phyloP scores from a whole-genome alignment of 176 grass and related monocot species.

The Triticum turgidum region DNA sequence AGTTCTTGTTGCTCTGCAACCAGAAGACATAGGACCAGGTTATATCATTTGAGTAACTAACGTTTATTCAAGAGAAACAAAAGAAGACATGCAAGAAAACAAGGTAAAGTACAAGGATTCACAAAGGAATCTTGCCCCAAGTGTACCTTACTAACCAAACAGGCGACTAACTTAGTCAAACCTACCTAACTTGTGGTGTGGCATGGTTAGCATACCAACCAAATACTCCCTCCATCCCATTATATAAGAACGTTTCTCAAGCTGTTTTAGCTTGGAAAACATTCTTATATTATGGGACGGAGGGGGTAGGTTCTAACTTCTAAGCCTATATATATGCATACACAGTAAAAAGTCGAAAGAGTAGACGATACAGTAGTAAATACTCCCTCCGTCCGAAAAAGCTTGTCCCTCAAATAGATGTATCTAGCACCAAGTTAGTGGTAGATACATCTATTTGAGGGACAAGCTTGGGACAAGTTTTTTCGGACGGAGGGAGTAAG shows the following conservation, averaged over 20 bases:
- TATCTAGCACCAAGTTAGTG: no score
- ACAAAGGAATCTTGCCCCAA: neutral
- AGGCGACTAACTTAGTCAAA: neutral
- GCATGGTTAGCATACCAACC: no score
- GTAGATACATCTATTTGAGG: no score
- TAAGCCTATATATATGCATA: neutral
- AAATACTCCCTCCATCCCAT: no score
- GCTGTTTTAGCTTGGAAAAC: no score
- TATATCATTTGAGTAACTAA: conserved; percentile 21
- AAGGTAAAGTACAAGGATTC: conserved; percentile 11
- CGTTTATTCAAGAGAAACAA: conserved; percentile 16
- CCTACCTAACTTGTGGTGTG: no score
- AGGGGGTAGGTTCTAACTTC: neutral
- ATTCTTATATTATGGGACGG: no score
- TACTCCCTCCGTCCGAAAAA: no score
- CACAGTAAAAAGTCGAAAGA: neutral
- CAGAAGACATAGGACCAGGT: conserved; percentile 11
- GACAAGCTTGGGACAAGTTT: no score
- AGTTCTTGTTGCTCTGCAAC: conserved; percentile 74
- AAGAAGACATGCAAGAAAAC: neutral
- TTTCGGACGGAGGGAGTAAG: neutral
- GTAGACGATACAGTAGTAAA: neutral
- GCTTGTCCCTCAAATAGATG: no score
- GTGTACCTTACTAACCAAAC: conserved; percentile 4
- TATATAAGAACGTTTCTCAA: no score